Percentiles rank a stretch among this genome's conserved stretches.
Conservation (phyloP, 768 basidiomycete genomes). For the Phanerochaete carnosa region DNA sequence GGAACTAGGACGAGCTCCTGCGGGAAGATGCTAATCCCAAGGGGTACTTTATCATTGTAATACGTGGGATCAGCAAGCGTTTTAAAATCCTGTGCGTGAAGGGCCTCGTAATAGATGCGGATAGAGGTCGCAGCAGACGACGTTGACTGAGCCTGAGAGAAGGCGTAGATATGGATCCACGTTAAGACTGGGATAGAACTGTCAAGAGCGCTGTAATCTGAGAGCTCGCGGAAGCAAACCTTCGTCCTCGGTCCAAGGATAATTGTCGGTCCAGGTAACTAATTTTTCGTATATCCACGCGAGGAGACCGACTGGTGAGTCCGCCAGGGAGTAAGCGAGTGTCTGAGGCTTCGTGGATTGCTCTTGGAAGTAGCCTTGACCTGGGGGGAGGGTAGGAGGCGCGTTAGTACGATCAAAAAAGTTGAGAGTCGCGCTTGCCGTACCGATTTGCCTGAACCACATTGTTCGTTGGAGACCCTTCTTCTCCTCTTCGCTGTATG, state of each 20-base stretch:
- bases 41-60: constrained; percentile 17
- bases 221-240: constrained; percentile 26
- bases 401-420: no score
- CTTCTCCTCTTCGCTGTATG: neutral
- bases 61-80: neutral
- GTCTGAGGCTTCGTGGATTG: constrained; percentile 34
- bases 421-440: neutral
- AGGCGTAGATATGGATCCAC: constrained; percentile 58
- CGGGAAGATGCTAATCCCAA: constrained; percentile 30
- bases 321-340: constrained; percentile 47
- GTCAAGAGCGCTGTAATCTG: neutral
- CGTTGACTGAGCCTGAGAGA: constrained; percentile 48
- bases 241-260: constrained; percentile 58
- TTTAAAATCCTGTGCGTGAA: neutral
- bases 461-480: neutral
- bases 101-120: constrained; percentile 55
- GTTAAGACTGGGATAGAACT: constrained; percentile 43
- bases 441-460: neutral
- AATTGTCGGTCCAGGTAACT: constrained; percentile 36
- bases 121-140: constrained; percentile 43
- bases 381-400: neutral
- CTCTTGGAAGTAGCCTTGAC: constrained; percentile 28
- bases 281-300: constrained; percentile 38
- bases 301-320: constrained; percentile 50
- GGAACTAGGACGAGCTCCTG: constrained; percentile 19